phyloP scores from a whole-genome alignment of 2,329 filamentous ascomycete genomes.

The Botryotinia narcissicola region DNA sequence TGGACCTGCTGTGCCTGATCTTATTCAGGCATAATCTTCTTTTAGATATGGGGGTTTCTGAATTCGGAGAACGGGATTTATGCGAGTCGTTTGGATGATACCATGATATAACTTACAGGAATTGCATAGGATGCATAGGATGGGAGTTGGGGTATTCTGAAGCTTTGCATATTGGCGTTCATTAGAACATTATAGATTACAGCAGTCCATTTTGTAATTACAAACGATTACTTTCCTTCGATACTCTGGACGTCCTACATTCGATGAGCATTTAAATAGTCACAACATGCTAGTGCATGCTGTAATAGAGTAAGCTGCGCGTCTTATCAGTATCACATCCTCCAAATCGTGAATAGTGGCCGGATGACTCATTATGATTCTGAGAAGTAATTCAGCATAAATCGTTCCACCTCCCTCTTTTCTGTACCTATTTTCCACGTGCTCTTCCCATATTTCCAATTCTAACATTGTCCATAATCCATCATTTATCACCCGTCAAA shows the following conservation, averaged over 20 bases:
- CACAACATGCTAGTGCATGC: background rate
- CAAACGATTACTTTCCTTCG: background rate
- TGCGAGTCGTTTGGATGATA: slow-evolving; percentile 16
- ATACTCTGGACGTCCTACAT: background rate
- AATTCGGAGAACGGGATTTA: background rate
- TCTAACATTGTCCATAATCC: background rate
- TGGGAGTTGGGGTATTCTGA: slow-evolving; percentile 11
- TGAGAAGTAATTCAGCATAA: background rate
- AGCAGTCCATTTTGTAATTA: background rate
- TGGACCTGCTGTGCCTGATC: slow-evolving; percentile 68
- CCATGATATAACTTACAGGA: slow-evolving; percentile 11
- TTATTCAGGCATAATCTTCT: slow-evolving; percentile 52
- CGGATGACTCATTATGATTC: background rate
- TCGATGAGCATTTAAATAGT: background rate
- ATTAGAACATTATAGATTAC: background rate
- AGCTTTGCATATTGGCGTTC: background rate
- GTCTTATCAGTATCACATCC: background rate
- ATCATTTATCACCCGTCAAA: background rate
- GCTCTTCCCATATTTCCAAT: background rate
- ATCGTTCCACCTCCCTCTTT: background rate
- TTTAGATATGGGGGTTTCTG: slow-evolving; percentile 3
- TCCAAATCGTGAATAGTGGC: background rate
- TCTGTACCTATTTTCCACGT: background rate
- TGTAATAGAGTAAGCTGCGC: background rate
- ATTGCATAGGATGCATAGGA: slow-evolving; percentile 6